Evolutionary conservation across 192 early-diverging fungal genomes (phyloP).

Genomic region (Coemansia sp.): DNA sequence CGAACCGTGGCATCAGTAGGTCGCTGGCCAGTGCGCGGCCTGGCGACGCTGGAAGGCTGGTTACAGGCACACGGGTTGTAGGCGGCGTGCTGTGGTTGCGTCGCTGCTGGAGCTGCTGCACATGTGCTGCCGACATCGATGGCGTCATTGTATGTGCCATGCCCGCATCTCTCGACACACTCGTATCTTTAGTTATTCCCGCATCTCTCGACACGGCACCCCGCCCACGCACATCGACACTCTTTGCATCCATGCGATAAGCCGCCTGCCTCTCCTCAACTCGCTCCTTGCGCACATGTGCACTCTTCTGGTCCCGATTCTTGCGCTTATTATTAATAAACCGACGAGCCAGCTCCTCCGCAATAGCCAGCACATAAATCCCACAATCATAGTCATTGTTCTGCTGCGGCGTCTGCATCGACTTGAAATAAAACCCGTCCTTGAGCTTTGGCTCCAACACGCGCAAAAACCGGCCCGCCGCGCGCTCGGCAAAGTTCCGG

Average conservation of each 20-base stretch:
- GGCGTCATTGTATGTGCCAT: constrained; percentile 10
- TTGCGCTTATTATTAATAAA: constrained; percentile 44
- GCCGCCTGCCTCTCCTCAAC: too few species aligned
- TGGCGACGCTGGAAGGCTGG: constrained; percentile 8
- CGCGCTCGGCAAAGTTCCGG: constrained; percentile 50
- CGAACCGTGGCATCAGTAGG: constrained; percentile 41
- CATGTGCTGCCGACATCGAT: constrained; percentile 12
- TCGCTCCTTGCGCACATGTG: too few species aligned
- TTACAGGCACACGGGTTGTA: constrained; percentile 1
- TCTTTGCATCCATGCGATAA: too few species aligned
- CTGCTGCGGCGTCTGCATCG: constrained; percentile 56
- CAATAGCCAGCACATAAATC: constrained; percentile 52
- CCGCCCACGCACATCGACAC: too few species aligned
- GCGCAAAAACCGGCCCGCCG: constrained; percentile 40
- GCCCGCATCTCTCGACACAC: neutral
- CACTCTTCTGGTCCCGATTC: neutral
- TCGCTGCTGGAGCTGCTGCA: constrained; percentile 15
- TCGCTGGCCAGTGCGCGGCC: constrained; percentile 43
- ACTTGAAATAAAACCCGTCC: constrained; percentile 54
- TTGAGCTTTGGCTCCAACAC: constrained; percentile 42
- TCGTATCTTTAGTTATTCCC: too few species aligned
- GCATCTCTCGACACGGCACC: too few species aligned
- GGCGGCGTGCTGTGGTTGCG: constrained; percentile 19
- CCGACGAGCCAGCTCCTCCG: constrained; percentile 46
- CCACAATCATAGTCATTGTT: constrained; percentile 56